Base-by-base conservation (phyloP, 148 eudicot genomes). In the Cornus suecica region DNA sequence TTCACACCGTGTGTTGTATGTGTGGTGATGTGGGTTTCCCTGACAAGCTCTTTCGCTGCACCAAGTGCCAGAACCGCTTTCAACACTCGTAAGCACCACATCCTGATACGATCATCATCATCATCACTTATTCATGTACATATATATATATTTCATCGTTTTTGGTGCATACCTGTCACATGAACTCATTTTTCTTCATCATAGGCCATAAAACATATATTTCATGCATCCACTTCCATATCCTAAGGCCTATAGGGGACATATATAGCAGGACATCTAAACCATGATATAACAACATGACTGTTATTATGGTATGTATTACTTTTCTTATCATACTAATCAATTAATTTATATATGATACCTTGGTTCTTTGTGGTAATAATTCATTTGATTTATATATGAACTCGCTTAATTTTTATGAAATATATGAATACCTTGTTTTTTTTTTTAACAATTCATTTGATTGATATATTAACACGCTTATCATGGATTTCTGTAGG, bases 11-110 rank as follows among this genome's bases (percentile, higher is more conserved):
- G 2, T 88, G 92, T 41, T 86, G 83, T 74, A 84, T 88, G 90
- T 88, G 92, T 63, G 92, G 92, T 31, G 92, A 88, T 29, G 84
- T 88, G 3, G 92, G 92, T 48, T 88, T 88, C 78, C 79, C 92
- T 2, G 92, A 88, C 71, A 88, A 88, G 81, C 88, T 88, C 80
- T 88, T 88, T 87, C 89, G 86, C 76, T 88, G 92, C 81, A 70
- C 26, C 84, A 84, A 83, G 75, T 88, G 92, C 80, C 83, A 67
- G 52, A 42, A 75, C 74, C 92, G 92, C 77, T 84, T 81, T 77
- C 92, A 88, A 67, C 92, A 88, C 92, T 86, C 90, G 92, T 88
- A 88, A 3, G 92, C 26, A 26, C 20, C 69, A 30, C 34, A 30
- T 18, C 37, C n/a, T n/a, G n/a, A n/a, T n/a, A 41, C 28, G 45